A percentile compares a stretch with the other conserved stretches of the same genome.
Evolutionary conservation across 305 asterid genomes (phyloP).

Genomic region (Fraxinus floribunda): DNA sequence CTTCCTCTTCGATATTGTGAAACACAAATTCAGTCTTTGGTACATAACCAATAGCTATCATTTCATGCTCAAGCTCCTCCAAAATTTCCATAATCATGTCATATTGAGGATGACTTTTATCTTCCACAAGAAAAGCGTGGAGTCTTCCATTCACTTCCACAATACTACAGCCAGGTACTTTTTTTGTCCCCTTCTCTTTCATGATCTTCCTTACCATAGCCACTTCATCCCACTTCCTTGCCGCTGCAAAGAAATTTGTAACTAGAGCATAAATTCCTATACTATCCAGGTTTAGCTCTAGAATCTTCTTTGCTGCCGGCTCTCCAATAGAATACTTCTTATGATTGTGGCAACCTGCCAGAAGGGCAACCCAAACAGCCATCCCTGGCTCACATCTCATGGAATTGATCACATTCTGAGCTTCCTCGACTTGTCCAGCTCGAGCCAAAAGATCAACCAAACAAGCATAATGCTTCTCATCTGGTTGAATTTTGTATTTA

Average conservation of each 20-base stretch:
- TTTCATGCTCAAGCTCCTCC: slow-evolving; percentile 49
- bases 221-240: slow-evolving; percentile 66
- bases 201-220: slow-evolving; percentile 54
- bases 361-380: slow-evolving; percentile 76
- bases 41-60: slow-evolving; percentile 48
- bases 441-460: slow-evolving; percentile 82
- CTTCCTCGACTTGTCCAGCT: slow-evolving; percentile 70
- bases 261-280: slow-evolving; percentile 63
- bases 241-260: slow-evolving; percentile 70
- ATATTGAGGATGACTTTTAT: slow-evolving; percentile 54
- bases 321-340: slow-evolving; percentile 56
- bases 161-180: slow-evolving; percentile 61
- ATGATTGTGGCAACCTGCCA: slow-evolving; percentile 73
- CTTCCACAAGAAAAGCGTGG: slow-evolving; percentile 63
- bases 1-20: slow-evolving; percentile 55
- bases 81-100: slow-evolving; percentile 37
- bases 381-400: slow-evolving; percentile 51
- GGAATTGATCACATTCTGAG: slow-evolving; percentile 42
- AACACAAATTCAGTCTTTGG: slow-evolving; percentile 52
- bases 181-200: slow-evolving; percentile 57
- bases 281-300: slow-evolving; percentile 49
- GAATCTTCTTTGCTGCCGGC: slow-evolving; percentile 62
- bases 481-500: slow-evolving; percentile 53
- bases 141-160: slow-evolving; percentile 57
- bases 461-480: slow-evolving; percentile 75